A percentile compares a stretch with the other conserved stretches of the same genome.
phyloP scores from a whole-genome alignment of 169 alveolate species.

The Cryptosporidium canis region DNA sequence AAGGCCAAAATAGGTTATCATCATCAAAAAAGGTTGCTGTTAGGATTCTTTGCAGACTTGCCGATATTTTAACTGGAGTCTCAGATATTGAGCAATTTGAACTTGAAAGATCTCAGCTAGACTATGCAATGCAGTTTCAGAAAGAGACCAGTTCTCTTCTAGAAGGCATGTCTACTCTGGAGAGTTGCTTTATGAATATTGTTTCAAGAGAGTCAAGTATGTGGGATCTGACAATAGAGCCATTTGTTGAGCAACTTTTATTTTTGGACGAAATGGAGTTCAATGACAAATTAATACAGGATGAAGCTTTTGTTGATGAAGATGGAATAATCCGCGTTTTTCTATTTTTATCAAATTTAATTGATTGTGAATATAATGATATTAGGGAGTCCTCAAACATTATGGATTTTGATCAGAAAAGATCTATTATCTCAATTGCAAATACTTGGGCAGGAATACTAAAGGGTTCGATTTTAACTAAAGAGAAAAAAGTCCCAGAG shows the following conservation, averaged over 20 bases:
- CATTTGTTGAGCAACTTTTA: slow-evolving; percentile 41
- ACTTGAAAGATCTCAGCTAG: slow-evolving; percentile 33
- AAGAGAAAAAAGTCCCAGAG: slow-evolving; percentile 7
- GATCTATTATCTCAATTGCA: slow-evolving; percentile 25
- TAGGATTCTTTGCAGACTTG: slow-evolving; percentile 47
- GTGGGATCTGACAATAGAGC: slow-evolving; percentile 54
- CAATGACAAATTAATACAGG: slow-evolving; percentile 28
- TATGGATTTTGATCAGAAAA: background rate
- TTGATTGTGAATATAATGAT: background rate
- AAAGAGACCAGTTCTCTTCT: background rate
- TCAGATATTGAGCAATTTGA: slow-evolving; percentile 38
- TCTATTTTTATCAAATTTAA: slow-evolving; percentile 23
- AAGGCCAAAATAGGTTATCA: slow-evolving; percentile 64
- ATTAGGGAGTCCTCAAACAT: background rate
- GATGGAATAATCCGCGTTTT: slow-evolving; percentile 46
- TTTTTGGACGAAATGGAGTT: slow-evolving; percentile 61
- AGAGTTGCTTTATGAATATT: slow-evolving; percentile 34
- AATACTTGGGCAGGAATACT: slow-evolving; percentile 68
- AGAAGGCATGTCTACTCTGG: slow-evolving; percentile 29
- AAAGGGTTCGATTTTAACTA: slow-evolving; percentile 21
- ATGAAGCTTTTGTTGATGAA: slow-evolving; percentile 6
- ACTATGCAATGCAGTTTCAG: slow-evolving; percentile 8
- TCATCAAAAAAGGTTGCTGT: slow-evolving; percentile 54
- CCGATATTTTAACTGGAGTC: slow-evolving; percentile 41
- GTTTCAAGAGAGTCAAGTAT: slow-evolving; percentile 33